Evolutionary conservation across 148 eudicot species (phyloP), one percentile per base, ranked within the genome.

Genomic region (Polygonum maritimum): DNA sequence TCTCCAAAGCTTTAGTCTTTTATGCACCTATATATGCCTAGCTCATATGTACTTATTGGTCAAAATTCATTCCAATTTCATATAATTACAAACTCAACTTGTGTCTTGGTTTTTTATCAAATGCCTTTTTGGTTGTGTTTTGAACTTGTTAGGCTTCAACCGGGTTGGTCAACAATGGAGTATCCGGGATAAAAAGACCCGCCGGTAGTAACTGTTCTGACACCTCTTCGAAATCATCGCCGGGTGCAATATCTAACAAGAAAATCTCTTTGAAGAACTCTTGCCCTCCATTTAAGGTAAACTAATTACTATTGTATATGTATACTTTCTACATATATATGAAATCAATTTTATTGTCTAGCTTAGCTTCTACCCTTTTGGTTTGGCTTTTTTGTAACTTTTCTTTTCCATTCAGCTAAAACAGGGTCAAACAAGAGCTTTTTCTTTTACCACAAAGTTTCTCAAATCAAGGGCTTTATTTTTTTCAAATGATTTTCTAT

Each of bases 281-380:
- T 33, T 83, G 86, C 67, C 83, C 86, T 65, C 88, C 86, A 15
- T 80, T 83, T 76, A 86, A 79, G 81, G 81, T 79, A 3, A 41
- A 7, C 60, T n/a, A 15, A 15, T 2, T 51, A 49, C 55, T 4
- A 15, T n/a, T 52, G 3, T 6, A 22, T 38, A 5, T 6, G 22
- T n/a, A 38, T 52, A 21, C 10, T 39, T 1, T 51, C 67, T 5
- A 70, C 2, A 26, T 26, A 70, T 4, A 15, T 36, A 71, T 16
- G 1, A n/a, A 72, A 19, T 48, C 16, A 45, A 67, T 67, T 4
- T 1, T 35, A 36, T 36, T 67, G 71, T 67, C 44, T 44, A 40
- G 31, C 31, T 26, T 26, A 26, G 31, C 31, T 26, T 26, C 44
- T 40, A 44, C 47, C 19, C 69, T 62, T 62, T 33, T 62, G 69